These are phyloP conservation scores for Penicillium fimorum DNA, from an alignment of 495 filamentous ascomycete genomes.

Conservation along the genomic window DNA sequence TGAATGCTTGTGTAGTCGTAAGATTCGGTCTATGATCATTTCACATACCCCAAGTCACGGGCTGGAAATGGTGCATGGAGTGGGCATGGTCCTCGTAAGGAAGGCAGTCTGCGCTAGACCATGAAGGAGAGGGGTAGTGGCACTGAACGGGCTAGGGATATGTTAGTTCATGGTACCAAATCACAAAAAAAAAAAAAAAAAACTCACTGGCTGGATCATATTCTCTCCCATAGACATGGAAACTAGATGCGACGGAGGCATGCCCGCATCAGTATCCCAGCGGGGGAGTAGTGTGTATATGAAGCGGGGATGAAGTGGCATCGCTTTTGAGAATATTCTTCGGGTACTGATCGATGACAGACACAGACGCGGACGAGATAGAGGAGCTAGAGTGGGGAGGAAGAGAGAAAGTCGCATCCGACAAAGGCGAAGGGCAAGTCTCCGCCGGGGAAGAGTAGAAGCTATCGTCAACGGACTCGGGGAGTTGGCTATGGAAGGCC, in stretches of 20 bases:
- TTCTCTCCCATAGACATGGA: constrained; percentile 38
- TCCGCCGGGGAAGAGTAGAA: constrained; percentile 47
- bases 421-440: constrained; percentile 44
- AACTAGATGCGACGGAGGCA: constrained; percentile 32
- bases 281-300: constrained; percentile 35
- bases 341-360: constrained; percentile 37
- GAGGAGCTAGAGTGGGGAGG: constrained; percentile 40
- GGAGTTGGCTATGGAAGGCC: constrained; percentile 36
- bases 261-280: constrained; percentile 35
- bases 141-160: constrained; percentile 32
- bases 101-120: constrained; percentile 38
- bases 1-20: not conserved
- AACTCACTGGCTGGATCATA: constrained; percentile 33
- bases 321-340: constrained; percentile 37
- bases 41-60: constrained; percentile 34
- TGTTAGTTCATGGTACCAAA: not conserved
- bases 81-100: constrained; percentile 41
- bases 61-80: constrained; percentile 30
- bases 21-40: constrained; percentile 2
- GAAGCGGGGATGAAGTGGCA: constrained; percentile 38
- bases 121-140: constrained; percentile 44
- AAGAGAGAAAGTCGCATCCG: constrained; percentile 39
- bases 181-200: not conserved
- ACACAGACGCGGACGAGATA: constrained; percentile 36
- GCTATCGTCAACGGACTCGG: constrained; percentile 40